Conservation (phyloP, 768 basidiomycete species). For the Boletales sp. region DNA sequence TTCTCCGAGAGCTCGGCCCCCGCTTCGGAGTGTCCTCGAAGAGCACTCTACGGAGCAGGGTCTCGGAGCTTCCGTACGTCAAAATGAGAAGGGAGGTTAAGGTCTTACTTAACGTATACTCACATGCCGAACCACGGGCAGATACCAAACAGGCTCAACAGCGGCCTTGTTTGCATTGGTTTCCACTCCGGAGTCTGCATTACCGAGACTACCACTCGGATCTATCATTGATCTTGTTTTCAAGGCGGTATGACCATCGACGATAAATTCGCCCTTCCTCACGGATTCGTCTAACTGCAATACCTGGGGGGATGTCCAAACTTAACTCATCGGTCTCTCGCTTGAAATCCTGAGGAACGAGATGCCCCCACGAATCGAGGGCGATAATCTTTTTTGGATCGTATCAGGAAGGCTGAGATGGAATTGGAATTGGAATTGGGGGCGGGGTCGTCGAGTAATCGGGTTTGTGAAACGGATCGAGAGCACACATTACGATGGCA, state of each 20-base stretch:
- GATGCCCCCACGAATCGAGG: slow-evolving; percentile 92
- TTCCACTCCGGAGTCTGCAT: slow-evolving; percentile 76
- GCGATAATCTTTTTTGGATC: slow-evolving; percentile 80
- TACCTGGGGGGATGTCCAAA: slow-evolving; percentile 87
- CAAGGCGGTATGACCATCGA: slow-evolving; percentile 84
- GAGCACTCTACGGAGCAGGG: slow-evolving; percentile 78
- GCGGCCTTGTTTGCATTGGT: slow-evolving; percentile 89
- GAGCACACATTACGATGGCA: slow-evolving; percentile 84
- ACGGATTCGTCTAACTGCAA: slow-evolving; percentile 88
- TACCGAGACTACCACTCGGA: slow-evolving; percentile 55
- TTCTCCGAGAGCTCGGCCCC: slow-evolving; percentile 90
- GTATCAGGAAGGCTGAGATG: slow-evolving; percentile 73
- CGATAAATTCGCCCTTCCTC: slow-evolving; percentile 60
- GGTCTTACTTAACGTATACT: slow-evolving; percentile 28
- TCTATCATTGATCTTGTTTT: slow-evolving; percentile 61
- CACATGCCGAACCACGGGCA: slow-evolving; percentile 92
- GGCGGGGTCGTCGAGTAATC: slow-evolving; percentile 83
- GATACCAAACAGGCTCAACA: slow-evolving; percentile 94
- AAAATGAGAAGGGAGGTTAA: not conserved
- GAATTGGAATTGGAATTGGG: slow-evolving; percentile 73
- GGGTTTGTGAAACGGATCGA: slow-evolving; percentile 75
- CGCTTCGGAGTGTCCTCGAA: slow-evolving; percentile 97
- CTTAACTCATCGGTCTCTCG: slow-evolving; percentile 59
- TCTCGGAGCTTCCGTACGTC: slow-evolving; percentile 59
- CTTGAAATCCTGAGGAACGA: slow-evolving; percentile 70